Evolutionary conservation across 2,329 filamentous ascomycete species (phyloP), one percentile per base, ranked within the genome.

Genomic region (Microdochium nivale): DNA sequence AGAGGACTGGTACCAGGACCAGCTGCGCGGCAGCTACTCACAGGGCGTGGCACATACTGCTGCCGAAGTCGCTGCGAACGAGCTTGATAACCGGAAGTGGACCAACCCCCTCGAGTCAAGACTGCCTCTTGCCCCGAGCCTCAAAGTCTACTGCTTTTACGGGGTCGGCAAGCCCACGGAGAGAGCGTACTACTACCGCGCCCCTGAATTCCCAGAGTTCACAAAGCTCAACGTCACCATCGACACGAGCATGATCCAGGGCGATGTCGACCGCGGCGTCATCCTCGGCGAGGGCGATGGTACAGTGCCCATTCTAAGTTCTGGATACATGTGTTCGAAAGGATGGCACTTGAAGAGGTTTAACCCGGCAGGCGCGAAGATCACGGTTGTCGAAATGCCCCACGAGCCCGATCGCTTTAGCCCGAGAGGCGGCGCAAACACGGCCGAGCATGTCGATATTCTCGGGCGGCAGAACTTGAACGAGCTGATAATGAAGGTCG

Each of bases 121-220:
- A 2, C 76, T 97, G 0, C 94, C 94, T 0, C 76, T 90, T 21
- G 92, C 94, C 1, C 92, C 94, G 0, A 88, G 83, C 62, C 74
- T 99, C 62, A 96, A 96, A 66, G 89, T 99, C 13, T 97, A 91
- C 70, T 97, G 94, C 71, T 97, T 99, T 73, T 97, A 99, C 65
- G 94, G 88, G 21, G 83, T 96, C 3, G 92, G 92, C 2, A 99
- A 97, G 66, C 86, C 88, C 3, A 97, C 92, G 0, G 92, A 99
- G 69, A 82, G 92, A 52, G 84, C 85, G 16, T 99, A 97, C 67
- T 99, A 88, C 67, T 99, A 99, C 70, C 85, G 87, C 30, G 65
- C 74, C 1, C 76, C 81, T 0, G 88, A 92, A 47, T 72, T 75
- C 11, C 82, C 88, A 9, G 70, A 78, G 0, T 61, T 80, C n/a